These are phyloP conservation scores for Dendrobium chrysotoxum DNA, from an alignment of 106 monocot genomes.

Conservation along the genomic window DNA sequence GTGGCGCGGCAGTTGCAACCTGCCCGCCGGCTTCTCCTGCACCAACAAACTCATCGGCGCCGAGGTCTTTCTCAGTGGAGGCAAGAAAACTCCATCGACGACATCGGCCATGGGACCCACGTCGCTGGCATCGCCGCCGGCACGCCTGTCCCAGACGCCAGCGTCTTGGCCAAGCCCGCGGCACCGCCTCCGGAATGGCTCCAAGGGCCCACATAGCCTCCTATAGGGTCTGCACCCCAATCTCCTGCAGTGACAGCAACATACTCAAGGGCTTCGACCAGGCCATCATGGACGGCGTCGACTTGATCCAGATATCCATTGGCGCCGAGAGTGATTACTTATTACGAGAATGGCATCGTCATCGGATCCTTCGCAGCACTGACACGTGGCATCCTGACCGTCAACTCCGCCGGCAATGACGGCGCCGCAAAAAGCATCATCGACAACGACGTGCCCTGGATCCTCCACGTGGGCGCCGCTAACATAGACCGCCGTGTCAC, in stretches of 20 bases:
- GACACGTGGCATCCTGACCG: background rate
- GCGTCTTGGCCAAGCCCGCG: constrained; percentile 21
- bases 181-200: constrained; percentile 28
- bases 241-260: background rate
- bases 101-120: constrained; percentile 34
- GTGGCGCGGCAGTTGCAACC: constrained; percentile 36
- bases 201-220: constrained; percentile 14
- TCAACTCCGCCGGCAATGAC: background rate
- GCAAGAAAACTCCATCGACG: constrained; percentile 4
- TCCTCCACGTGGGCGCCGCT: constrained; percentile 17
- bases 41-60: constrained; percentile 47
- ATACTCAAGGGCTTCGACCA: constrained; percentile 15
- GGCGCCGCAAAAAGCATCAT: background rate
- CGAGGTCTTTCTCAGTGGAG: background rate
- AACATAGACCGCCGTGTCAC: background rate
- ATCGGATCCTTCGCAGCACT: constrained; percentile 8
- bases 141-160: constrained; percentile 12
- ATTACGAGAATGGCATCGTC: no score
- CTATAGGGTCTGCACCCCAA: constrained; percentile 12
- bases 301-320: constrained; percentile 21
- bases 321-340: no score
- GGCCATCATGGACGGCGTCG: constrained; percentile 24
- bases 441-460: constrained; percentile 22
- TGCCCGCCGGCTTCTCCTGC: constrained; percentile 15
- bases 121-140: constrained; percentile 30